Evolutionary conservation across 768 basidiomycete species (phyloP), one percentile per base, ranked within the genome.

Genomic region (Steccherinum ochraceum): DNA sequence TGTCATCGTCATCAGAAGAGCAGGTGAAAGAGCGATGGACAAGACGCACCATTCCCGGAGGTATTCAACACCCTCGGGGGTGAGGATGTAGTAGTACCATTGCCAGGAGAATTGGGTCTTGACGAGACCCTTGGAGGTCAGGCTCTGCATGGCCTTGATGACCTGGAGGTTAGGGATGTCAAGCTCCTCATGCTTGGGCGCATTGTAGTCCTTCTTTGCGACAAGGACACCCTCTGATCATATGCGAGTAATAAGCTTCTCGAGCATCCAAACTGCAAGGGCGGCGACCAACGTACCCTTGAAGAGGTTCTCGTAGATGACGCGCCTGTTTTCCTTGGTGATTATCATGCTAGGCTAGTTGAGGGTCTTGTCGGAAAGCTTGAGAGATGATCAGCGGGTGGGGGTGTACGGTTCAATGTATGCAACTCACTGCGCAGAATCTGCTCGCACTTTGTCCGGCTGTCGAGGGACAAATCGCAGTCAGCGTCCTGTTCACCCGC

Each of bases 81-180:
- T 99, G 65, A 99, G 79, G 64, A 83, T 80, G 75, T 98, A 99
- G 76, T 98, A 99, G 75, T 96, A 99, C 80, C 84, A 96, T 67
- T 97, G 93, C 96, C 96, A 99, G 45, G 89, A 93, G 80, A 98
- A 98, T 68, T 93, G 95, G 60, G 96, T 99, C 83, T 97, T 97
- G 76, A 98, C 93, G 70, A 77, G 84, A 51, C 95, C 94, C 62
- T 72, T 75, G 51, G 81, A 83, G 58, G 80, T 84, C 48, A 84
- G 71, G 58, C 76, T 78, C 68, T 81, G 80, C 74, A 80, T 77
- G 52, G 79, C 80, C 76, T 84, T 84, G 78, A 84, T 81, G 60
- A 84, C 82, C 69, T 80, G 72, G 56, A 84, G 76, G 72, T 84
- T 84, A 53, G 76, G 73, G 64, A 83, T 74, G 50, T 79, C 77